Evolutionary conservation across 2,329 filamentous ascomycete species (phyloP), one percentile per base, ranked within the genome.

Genomic region (Exophiala viscosa): DNA sequence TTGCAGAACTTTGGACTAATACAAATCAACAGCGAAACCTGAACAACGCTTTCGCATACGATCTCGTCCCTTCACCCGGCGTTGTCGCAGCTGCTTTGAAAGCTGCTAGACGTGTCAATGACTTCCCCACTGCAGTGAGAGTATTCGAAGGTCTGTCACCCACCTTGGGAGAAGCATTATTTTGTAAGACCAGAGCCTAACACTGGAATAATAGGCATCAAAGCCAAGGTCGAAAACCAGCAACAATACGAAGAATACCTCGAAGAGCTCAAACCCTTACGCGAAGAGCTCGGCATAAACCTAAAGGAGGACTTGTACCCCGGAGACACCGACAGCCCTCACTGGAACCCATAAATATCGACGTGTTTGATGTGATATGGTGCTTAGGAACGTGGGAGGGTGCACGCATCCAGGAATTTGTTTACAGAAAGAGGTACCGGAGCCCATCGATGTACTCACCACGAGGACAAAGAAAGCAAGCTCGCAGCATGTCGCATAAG

Each of bases 41-140:
- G 70, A 99, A 99, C 86, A 99, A 99, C 80, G 92, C 90, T 72
- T 99, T 99, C 78, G 93, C 93, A 70, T 99, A 99, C 86, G 93
- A 99, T 85, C 87, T 99, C 69, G 93, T 99, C 63, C 93, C 95
- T 69, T 93, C 92, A 40, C 85, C 92, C 61, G 84, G 88, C 65
- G 93, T 99, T 70, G 83, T 96, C 73, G 84, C 83, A 67, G 91
- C 93, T 67, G 93, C 93, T 61, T 84, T 99, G 67, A 90, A 87
- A 76, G 93, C 93, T 66, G 93, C 93, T 64, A 83, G 93, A 73
- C 84, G 93, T 73, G 93, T 99, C 71, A 96, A 99, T 76, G 93
- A 99, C 81, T 97, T 86, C 80, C 93, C 93, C 64, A 99, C 93
- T 62, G 93, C 93, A 66, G 93, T 99, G 70, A 89, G 93, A 70